Conservation (phyloP, 2,329 filamentous ascomycete genomes). For the Clarireedia monteithiana region DNA sequence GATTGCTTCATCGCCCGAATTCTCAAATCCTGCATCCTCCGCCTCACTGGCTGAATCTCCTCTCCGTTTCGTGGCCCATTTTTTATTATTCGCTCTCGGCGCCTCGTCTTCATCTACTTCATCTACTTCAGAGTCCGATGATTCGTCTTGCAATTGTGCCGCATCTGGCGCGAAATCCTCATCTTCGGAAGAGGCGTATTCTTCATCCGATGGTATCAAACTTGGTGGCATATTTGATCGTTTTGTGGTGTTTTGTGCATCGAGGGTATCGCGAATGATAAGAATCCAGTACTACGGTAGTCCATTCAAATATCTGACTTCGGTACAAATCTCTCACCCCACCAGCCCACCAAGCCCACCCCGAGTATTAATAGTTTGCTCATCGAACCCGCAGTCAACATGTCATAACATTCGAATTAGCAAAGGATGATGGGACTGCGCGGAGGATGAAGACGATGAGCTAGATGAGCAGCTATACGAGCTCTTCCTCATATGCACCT, state of each 20-base stretch:
- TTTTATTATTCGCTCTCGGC: conserved; percentile 2
- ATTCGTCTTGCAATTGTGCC: conserved; percentile 36
- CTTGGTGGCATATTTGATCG: conserved; percentile 24
- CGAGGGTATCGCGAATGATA: no score
- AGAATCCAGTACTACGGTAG: no score
- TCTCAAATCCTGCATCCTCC: conserved; percentile 48
- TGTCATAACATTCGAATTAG: no score
- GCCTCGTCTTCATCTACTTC: conserved; percentile 27
- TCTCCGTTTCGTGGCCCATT: conserved; percentile 30
- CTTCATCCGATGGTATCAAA: conserved; percentile 32
- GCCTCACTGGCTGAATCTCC: conserved; percentile 27
- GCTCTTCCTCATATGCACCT: no score
- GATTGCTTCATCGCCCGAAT: conserved; percentile 66
- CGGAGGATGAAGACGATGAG: no score
- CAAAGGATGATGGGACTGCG: no score
- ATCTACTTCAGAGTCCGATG: conserved; percentile 41
- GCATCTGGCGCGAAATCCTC: conserved; percentile 64
- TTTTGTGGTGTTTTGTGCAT: not conserved
- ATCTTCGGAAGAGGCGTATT: conserved; percentile 64
- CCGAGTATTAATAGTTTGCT: no score
- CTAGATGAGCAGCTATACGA: no score
- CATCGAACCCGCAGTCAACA: no score
- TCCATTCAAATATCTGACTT: no score
- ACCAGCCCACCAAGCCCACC: no score
- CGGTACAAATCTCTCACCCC: no score